Conservation (phyloP, 805 yeast species). For the Candida odintsovae region DNA sequence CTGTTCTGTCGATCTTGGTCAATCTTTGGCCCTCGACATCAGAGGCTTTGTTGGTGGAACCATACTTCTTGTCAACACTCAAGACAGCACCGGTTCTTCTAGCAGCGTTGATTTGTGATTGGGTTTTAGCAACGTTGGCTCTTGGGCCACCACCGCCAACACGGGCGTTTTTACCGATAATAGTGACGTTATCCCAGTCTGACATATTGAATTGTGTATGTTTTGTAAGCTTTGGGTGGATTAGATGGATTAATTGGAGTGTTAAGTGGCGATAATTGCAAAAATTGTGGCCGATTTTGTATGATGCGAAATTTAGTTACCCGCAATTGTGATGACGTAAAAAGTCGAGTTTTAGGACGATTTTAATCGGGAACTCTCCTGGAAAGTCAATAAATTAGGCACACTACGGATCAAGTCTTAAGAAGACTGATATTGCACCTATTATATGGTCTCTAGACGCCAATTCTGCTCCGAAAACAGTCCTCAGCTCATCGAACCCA, state of each 20-base stretch:
- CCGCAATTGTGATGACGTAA: not conserved
- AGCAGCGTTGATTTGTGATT: slow-evolving; percentile 83
- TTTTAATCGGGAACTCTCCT: too few relatives aligned
- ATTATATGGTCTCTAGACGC: too few relatives aligned
- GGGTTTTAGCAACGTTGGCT: slow-evolving; percentile 73
- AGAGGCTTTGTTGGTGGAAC: slow-evolving; percentile 50
- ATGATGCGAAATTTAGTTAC: not conserved
- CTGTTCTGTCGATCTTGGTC: slow-evolving; percentile 88
- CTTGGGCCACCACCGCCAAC: slow-evolving; percentile 87
- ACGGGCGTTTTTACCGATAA: slow-evolving; percentile 86
- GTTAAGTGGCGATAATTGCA: not conserved
- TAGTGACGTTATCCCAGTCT: slow-evolving; percentile 91
- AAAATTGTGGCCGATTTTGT: not conserved
- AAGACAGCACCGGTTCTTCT: slow-evolving; percentile 87
- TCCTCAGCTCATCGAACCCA: too few relatives aligned
- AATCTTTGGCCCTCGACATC: slow-evolving; percentile 93
- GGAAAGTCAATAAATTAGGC: too few relatives aligned
- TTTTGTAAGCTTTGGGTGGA: not conserved
- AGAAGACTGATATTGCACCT: too few relatives aligned
- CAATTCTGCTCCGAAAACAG: too few relatives aligned
- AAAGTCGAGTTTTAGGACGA: too few relatives aligned
- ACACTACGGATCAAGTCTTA: too few relatives aligned
- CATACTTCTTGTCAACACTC: slow-evolving; percentile 90
- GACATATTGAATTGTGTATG: slow-evolving; percentile 29
- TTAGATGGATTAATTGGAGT: not conserved